Evolutionary conservation across 2,329 filamentous ascomycete genomes (phyloP), one percentile per base, ranked within the genome.

Genomic region (Fusarium pseudograminearum): DNA sequence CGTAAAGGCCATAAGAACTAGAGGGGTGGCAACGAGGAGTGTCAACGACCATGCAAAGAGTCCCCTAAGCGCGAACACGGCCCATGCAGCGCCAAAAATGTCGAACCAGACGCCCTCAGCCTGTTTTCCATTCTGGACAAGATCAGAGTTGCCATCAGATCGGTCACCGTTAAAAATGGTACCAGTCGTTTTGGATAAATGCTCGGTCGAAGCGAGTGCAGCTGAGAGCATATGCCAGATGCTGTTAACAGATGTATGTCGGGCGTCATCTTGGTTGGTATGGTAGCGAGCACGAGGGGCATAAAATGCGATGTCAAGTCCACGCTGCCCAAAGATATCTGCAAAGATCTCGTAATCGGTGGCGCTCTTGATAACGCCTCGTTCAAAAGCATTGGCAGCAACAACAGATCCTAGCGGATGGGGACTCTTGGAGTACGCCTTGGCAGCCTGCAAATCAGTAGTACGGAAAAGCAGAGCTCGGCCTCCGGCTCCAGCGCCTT

Each of bases 151-250:
- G 9, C 84, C 81, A 55, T 89, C 87, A 12, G 82, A 80, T 40
- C 86, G 79, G 18, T 83, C 80, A 7, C 90, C 88, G 52, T 87
- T 86, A 74, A 97, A 97, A 4, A 83, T 84, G 46, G 86, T 82
- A 60, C 88, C 90, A 1, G 86, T 89, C 71, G 93, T 88, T 16
- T 88, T 87, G 1, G 93, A 90, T 44, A 98, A 84, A 3, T 85
- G 85, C 73, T 90, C 85, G 24, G 93, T 89, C 0, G 94, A 96
- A 9, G 90, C 87, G 26, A 98, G 81, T 8, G 94, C 89, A 16
- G 90, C 90, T 38, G 93, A 97, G 38, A 99, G 84, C 96, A 99
- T 98, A 78, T 98, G 94, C 94, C 94, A 98, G 22, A 98, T 80
- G 67, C 87, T 90, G 47, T 82, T 81, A 61, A 80, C 79, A n/a